phyloP scores from a whole-genome alignment of 129 eudicot genomes.

The Silybum marianum region DNA sequence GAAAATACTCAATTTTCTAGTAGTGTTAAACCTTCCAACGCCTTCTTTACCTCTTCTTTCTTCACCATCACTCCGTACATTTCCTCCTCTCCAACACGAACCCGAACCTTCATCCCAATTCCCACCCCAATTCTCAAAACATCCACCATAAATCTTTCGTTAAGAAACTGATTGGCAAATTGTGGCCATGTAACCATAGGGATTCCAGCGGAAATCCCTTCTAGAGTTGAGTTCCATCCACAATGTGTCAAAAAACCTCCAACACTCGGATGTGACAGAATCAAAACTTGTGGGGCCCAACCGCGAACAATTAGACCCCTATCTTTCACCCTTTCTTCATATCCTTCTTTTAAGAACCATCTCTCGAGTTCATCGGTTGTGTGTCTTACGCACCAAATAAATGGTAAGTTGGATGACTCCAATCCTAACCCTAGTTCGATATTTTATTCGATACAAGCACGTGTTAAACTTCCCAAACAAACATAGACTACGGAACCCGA shows the following conservation, averaged over 20 bases:
- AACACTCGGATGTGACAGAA: constrained; percentile 46
- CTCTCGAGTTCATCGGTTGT: constrained; percentile 31
- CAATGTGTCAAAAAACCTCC: constrained; percentile 78
- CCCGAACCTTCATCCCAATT: constrained; percentile 41
- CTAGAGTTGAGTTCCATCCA: constrained; percentile 76
- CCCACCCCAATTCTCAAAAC: constrained; percentile 48
- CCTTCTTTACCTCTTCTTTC: constrained; percentile 32
- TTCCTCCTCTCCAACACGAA: constrained; percentile 34
- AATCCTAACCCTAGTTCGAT: constrained; percentile 52
- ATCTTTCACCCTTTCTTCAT: constrained; percentile 53
- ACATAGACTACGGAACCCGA: constrained; percentile 46
- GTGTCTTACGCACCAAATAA: constrained; percentile 45
- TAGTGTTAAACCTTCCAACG: constrained; percentile 41
- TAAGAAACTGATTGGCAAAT: constrained; percentile 59
- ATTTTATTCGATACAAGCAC: constrained; percentile 35
- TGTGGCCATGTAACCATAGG: constrained; percentile 84
- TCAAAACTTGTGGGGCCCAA: constrained; percentile 77
- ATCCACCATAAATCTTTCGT: constrained; percentile 54
- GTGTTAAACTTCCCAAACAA: constrained; percentile 62
- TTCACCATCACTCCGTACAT: constrained; percentile 34
- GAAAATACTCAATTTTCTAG: no score
- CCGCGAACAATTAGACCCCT: constrained; percentile 62
- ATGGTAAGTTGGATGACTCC: constrained; percentile 41
- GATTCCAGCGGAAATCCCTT: constrained; percentile 56
- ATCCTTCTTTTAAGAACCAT: constrained; percentile 49